phyloP scores from a whole-genome alignment of 2,329 filamentous ascomycete genomes.

The Paraconiothyrium brasiliense region DNA sequence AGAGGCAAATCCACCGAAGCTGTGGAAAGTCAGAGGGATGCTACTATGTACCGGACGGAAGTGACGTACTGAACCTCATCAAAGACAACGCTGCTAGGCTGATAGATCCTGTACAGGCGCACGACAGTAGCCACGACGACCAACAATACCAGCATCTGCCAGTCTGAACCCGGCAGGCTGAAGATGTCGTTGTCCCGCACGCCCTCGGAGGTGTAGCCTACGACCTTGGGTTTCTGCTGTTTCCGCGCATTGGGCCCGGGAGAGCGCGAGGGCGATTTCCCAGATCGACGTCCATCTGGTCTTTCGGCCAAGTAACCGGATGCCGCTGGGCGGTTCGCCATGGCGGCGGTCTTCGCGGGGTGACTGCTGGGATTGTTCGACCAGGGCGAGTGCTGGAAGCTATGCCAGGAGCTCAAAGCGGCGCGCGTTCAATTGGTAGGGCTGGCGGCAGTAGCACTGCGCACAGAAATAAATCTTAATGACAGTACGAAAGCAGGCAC shows the following conservation, averaged over 20 bases:
- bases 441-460: background rate
- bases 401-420: conserved; percentile 18
- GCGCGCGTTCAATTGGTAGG: background rate
- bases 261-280: conserved; percentile 46
- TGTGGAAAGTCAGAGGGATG: conserved; percentile 52
- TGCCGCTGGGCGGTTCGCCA: conserved; percentile 46
- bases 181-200: conserved; percentile 93
- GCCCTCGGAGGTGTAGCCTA: conserved; percentile 77
- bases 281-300: conserved; percentile 39
- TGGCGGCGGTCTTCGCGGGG: conserved; percentile 38
- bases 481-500: conserved; percentile 46
- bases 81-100: conserved; percentile 95
- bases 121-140: conserved; percentile 81
- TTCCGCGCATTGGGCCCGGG: conserved; percentile 40
- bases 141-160: conserved; percentile 76
- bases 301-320: conserved; percentile 46
- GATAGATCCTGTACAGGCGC: conserved; percentile 93
- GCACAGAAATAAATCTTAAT: conserved; percentile 30
- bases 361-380: conserved; percentile 30
- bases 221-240: conserved; percentile 39
- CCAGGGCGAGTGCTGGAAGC: conserved; percentile 28
- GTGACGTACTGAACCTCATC: conserved; percentile 94
- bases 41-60: background rate
- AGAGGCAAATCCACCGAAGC: conserved; percentile 96
- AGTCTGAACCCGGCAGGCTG: conserved; percentile 83